A percentile compares a stretch with the other conserved stretches of the same genome.
These are phyloP conservation scores for Dorcoceras hygrometricum DNA, from an alignment of 257 asterid genomes.

Conservation along the genomic window DNA sequence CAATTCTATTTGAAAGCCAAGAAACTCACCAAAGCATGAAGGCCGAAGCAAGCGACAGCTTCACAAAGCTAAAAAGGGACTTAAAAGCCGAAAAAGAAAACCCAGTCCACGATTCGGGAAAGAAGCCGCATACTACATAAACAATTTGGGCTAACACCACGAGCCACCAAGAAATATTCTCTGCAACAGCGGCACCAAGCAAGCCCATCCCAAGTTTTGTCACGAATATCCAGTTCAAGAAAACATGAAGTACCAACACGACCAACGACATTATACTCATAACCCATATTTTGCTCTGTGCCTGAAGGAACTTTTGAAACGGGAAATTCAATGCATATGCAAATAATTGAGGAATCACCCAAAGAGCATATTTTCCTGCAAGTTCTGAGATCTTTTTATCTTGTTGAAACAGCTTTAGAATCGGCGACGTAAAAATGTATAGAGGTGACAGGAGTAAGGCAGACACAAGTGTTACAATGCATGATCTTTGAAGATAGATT, in stretches of 20 bases:
- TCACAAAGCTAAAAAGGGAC: slow-evolving; percentile 55
- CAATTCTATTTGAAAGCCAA: slow-evolving; percentile 2
- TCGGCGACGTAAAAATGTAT: slow-evolving; percentile 53
- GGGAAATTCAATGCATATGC: slow-evolving; percentile 82
- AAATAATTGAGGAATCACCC: slow-evolving; percentile 74
- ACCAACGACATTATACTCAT: slow-evolving; percentile 56
- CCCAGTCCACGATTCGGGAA: slow-evolving; percentile 83
- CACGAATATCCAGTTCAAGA: slow-evolving; percentile 69
- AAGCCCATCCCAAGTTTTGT: slow-evolving; percentile 50
- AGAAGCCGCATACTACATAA: slow-evolving; percentile 63
- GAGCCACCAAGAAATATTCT: slow-evolving; percentile 81
- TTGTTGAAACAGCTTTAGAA: slow-evolving; percentile 49
- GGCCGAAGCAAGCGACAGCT: slow-evolving; percentile 82
- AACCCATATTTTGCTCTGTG: slow-evolving; percentile 87
- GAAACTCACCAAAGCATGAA: slow-evolving; percentile 76
- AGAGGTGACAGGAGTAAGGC: slow-evolving; percentile 52
- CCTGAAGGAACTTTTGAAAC: slow-evolving; percentile 70
- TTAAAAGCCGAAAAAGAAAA: slow-evolving; percentile 60
- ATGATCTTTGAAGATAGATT: slow-evolving; percentile 69
- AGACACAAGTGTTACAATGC: slow-evolving; percentile 51
- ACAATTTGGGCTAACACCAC: slow-evolving; percentile 65
- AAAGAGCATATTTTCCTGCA: slow-evolving; percentile 63
- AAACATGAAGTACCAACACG: slow-evolving; percentile 51
- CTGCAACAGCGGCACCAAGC: slow-evolving; percentile 80
- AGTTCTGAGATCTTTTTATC: slow-evolving; percentile 39